Evolutionary conservation across 176 grass and related monocot species (phyloP), one percentile per base, ranked within the genome.

Genomic region (Neostapfia colusana): DNA sequence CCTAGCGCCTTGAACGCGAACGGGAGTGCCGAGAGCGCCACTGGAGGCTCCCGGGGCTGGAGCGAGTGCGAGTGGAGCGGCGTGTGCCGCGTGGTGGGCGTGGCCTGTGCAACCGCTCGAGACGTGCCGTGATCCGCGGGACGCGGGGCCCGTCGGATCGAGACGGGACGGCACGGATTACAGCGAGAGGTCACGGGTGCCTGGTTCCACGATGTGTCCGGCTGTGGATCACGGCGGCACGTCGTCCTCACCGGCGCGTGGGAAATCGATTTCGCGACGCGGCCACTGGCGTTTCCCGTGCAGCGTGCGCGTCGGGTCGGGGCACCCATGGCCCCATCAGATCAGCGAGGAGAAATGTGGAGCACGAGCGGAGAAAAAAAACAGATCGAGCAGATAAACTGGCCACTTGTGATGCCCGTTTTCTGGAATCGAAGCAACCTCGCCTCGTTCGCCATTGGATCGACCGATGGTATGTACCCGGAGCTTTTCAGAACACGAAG

Each of bases 331-430:
- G 31, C 31, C 31, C 31, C 31, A 31, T 31, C 31, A 10, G 31
- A 26, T 45, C 51, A n/a, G 39, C 72, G n/a, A 6, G 13, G 51
- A 83, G 72, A 61, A 84, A 77, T 5, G 56, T 54, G 35, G 21
- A 40, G 34, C 81, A 77, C 65, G 82, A 14, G 73, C 17, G 17
- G 25, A 41, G 81, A 31, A 31, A 70, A 3, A 70, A 78, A 45
- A 6, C 0, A 2, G 17, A 18, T 0, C 1, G 7, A 23, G 21
- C 21, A 21, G 53, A 51, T 11, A 67, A 31, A 1, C 5, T 24
- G 3, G 54, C 21, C 54, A 25, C 21, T 8, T 57, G 0, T 55
- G 54, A 57, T 57, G 54, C 0, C n/a, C 21, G 21, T 57, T 57
- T 57, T 57, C 54, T 11, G 9, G 54, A 58, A 26, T 58, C 21